Conservation (phyloP, 148 eudicot genomes). For the Rhododendron mucronatum region DNA sequence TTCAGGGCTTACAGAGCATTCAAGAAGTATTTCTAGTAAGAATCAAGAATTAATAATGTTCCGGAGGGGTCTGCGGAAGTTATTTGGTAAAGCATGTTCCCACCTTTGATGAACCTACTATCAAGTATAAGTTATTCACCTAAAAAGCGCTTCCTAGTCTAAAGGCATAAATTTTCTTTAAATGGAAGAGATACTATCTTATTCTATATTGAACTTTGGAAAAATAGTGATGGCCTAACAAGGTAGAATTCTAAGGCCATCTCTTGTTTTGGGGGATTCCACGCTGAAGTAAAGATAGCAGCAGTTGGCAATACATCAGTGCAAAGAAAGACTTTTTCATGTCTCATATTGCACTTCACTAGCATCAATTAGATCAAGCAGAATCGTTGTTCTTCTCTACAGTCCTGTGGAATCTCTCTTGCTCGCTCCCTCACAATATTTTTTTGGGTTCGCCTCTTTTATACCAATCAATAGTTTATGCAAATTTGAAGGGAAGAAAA, state of each 20-base stretch:
- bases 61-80: too few relatives aligned
- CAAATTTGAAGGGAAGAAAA: conserved; percentile 13
- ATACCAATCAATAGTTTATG: background rate
- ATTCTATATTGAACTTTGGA: background rate
- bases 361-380: background rate
- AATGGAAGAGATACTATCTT: background rate
- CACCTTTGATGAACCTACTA: background rate
- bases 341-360: background rate
- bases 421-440: background rate
- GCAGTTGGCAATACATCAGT: background rate
- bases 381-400: background rate
- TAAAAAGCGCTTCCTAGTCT: background rate
- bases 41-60: too few relatives aligned
- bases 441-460: background rate
- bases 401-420: background rate
- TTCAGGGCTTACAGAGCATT: too few relatives aligned
- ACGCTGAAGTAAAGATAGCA: background rate
- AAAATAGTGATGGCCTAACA: background rate
- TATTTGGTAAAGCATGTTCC: background rate
- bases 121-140: background rate
- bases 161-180: background rate
- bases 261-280: background rate
- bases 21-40: too few relatives aligned
- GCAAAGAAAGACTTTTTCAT: background rate
- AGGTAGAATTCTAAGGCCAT: background rate